These are phyloP conservation scores for Podaxis pistillaris DNA, from an alignment of 768 basidiomycete genomes.

Conservation along the genomic window DNA sequence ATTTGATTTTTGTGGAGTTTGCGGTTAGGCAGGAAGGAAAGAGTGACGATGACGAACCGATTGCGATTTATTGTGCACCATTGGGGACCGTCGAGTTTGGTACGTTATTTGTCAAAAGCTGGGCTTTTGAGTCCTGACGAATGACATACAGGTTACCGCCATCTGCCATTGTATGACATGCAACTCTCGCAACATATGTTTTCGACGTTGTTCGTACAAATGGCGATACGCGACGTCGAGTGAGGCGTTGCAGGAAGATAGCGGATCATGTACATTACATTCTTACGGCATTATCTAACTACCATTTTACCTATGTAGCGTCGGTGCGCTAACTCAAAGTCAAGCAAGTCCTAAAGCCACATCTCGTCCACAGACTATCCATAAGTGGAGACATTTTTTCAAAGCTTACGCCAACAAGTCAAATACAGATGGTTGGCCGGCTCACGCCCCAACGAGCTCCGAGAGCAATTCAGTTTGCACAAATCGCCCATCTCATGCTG, in stretches of 20 bases:
- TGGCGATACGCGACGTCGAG: conserved; percentile 40
- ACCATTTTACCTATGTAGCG: background rate
- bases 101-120: conserved; percentile 28
- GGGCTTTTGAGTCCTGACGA: background rate
- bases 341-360: no score
- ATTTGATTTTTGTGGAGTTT: conserved; percentile 83
- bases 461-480: no score
- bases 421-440: no score
- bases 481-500: no score
- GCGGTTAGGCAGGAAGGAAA: conserved; percentile 65
- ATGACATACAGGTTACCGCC: conserved; percentile 69
- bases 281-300: no score
- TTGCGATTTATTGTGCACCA: conserved; percentile 74
- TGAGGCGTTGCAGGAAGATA: background rate
- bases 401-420: no score
- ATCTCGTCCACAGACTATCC: no score
- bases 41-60: conserved; percentile 57
- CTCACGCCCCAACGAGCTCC: no score
- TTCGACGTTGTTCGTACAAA: conserved; percentile 86
- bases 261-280: background rate
- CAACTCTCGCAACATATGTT: conserved; percentile 89
- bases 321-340: no score
- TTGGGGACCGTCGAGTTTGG: conserved; percentile 73
- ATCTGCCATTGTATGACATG: conserved; percentile 86
- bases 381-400: no score